Percentiles rank a stretch among this genome's conserved stretches.
Conservation (phyloP, 2,329 filamentous ascomycete genomes). For the Immersiporthe knoxdaviesiana region DNA sequence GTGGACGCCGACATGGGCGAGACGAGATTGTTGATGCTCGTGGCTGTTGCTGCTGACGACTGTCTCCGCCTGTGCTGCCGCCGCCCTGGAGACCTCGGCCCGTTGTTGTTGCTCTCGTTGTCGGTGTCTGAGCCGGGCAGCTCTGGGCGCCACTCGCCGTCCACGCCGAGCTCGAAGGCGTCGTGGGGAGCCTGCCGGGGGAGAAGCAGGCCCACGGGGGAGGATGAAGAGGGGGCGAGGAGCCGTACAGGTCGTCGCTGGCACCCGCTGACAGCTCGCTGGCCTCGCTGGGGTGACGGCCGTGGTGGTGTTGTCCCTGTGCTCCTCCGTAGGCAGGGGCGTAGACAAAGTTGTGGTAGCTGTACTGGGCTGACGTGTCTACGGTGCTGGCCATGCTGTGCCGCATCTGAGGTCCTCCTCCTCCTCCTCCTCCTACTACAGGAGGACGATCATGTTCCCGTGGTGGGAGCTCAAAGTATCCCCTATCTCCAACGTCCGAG, state of each 20-base stretch:
- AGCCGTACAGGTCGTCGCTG: conserved; percentile 36
- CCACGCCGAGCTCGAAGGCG: conserved; percentile 45
- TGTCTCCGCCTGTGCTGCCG: conserved; percentile 4
- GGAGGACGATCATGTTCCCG: conserved; percentile 31
- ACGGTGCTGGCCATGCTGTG: conserved; percentile 36
- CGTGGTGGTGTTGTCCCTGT: conserved; percentile 36
- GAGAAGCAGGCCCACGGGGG: conserved; percentile 29
- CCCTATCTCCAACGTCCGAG: conserved; percentile 29
- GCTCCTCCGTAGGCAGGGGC: conserved; percentile 36
- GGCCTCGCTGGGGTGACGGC: conserved; percentile 42
- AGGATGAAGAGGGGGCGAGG: no score
- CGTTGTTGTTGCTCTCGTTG: conserved; percentile 25
- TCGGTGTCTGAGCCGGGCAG: conserved; percentile 40
- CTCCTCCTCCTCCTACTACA: conserved; percentile 13
- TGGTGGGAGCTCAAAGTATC: conserved; percentile 33
- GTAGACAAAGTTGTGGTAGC: conserved; percentile 31
- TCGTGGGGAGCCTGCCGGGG: conserved; percentile 11
- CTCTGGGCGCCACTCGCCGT: conserved; percentile 41
- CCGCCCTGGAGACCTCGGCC: conserved; percentile 13
- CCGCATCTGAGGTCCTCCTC: conserved; percentile 29
- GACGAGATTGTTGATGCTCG: conserved; percentile 14
- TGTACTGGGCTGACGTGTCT: conserved; percentile 42
- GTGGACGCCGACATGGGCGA: conserved; percentile 19
- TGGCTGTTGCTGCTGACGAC: conserved; percentile 2
- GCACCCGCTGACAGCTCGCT: conserved; percentile 45